phyloP scores from a whole-genome alignment of 352 stramenopile genomes.

The Phytophthora colocasiae region DNA sequence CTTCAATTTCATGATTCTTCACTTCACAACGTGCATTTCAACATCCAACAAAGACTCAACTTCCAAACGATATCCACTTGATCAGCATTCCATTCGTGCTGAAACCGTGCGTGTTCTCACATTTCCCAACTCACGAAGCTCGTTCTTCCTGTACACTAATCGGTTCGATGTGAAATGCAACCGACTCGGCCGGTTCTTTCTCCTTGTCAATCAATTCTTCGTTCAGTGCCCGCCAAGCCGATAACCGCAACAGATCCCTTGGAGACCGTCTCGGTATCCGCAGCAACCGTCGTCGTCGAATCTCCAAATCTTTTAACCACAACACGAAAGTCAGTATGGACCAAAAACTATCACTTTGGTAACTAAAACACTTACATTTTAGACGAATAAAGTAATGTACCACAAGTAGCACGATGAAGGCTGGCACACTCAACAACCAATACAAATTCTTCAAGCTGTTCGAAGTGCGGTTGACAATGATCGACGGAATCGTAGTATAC shows the following conservation, averaged over 20 bases:
- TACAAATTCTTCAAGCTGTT: constrained; percentile 25
- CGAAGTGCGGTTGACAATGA: constrained; percentile 22
- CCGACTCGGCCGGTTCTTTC: constrained; percentile 23
- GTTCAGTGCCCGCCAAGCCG: constrained; percentile 39
- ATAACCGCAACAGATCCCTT: constrained; percentile 31
- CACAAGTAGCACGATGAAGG: constrained; percentile 24
- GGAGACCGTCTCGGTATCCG: constrained; percentile 31
- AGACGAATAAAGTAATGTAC: constrained; percentile 31
- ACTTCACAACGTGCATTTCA: neutral
- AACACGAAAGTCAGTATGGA: neutral
- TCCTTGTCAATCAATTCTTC: constrained; percentile 46
- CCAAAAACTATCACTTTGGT: neutral
- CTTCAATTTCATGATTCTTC: neutral
- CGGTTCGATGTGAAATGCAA: constrained; percentile 21
- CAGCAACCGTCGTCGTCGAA: constrained; percentile 11
- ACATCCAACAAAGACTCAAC: constrained; percentile 5
- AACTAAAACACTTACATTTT: constrained; percentile 19
- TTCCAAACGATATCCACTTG: constrained; percentile 8
- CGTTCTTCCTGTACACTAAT: constrained; percentile 20
- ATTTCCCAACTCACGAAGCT: neutral
- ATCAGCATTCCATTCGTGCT: constrained; percentile 20
- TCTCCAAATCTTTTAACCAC: constrained; percentile 19
- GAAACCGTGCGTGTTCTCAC: neutral
- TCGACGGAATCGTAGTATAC: constrained; percentile 29
- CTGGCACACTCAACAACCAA: constrained; percentile 23